Conservation (phyloP, 345 rosid genomes). For the Brassica rapa region DNA sequence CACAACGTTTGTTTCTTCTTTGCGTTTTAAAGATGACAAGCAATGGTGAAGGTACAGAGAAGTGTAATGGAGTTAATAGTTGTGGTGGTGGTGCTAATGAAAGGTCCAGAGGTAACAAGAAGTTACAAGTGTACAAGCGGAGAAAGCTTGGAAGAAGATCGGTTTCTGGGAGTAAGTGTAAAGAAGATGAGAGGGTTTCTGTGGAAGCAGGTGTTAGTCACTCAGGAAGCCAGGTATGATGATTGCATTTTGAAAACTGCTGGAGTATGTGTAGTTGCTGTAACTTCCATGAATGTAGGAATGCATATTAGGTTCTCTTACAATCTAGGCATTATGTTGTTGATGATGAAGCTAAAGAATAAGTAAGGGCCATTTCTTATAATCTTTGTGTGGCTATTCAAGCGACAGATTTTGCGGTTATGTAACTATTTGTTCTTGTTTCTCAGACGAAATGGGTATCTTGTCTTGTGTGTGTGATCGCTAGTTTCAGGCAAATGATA, state of each 20-base stretch:
- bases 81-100: slow-evolving; percentile 45
- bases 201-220: slow-evolving; percentile 40
- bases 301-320: too few species aligned
- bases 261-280: background rate
- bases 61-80: slow-evolving; percentile 26
- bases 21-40: slow-evolving; percentile 31
- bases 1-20: slow-evolving; percentile 28
- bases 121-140: slow-evolving; percentile 73
- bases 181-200: slow-evolving; percentile 42
- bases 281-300: background rate
- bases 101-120: slow-evolving; percentile 46
- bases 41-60: slow-evolving; percentile 43
- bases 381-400: background rate
- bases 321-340: background rate
- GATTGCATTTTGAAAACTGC: background rate
- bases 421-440: slow-evolving; percentile 6
- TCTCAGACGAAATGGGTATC: slow-evolving; percentile 12
- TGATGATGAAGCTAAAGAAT: background rate
- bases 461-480: slow-evolving; percentile 14
- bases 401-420: background rate
- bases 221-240: slow-evolving; percentile 52
- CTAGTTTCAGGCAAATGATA: slow-evolving; percentile 12
- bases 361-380: background rate
- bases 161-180: slow-evolving; percentile 45
- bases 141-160: slow-evolving; percentile 49